phyloP scores from a whole-genome alignment of 768 basidiomycete genomes.

The Podaxis sp. region DNA sequence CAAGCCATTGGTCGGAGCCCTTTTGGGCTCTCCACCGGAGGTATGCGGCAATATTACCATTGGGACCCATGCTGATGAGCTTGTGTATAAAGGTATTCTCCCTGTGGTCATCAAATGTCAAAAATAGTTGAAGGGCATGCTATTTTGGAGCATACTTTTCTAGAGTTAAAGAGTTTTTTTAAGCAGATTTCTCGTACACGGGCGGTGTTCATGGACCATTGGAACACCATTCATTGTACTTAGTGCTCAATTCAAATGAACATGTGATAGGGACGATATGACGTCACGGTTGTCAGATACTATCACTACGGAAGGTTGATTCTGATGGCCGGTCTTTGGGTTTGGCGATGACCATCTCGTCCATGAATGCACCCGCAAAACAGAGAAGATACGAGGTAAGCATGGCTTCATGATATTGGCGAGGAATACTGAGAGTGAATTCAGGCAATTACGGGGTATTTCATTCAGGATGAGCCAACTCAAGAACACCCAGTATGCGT shows the following conservation, averaged over 20 bases:
- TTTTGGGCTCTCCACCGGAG: slow-evolving; percentile 16
- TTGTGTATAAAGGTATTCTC: slow-evolving; percentile 4
- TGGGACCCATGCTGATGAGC: neutral
- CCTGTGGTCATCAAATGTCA: slow-evolving; percentile 10
- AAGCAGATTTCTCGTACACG: neutral
- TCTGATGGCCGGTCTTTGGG: neutral
- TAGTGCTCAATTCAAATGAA: neutral
- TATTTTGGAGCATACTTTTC: too few relatives aligned
- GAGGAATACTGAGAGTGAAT: neutral
- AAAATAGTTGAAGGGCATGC: neutral
- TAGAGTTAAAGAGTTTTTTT: too few relatives aligned
- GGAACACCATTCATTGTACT: neutral
- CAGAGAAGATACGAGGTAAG: slow-evolving; percentile 5
- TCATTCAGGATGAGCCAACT: neutral
- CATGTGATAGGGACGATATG: neutral
- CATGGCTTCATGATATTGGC: neutral
- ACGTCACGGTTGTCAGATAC: neutral
- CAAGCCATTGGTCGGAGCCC: slow-evolving; percentile 14
- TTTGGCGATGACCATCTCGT: neutral
- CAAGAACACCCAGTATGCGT: neutral
- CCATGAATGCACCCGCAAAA: neutral
- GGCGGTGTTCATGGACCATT: neutral
- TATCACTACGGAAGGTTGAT: neutral
- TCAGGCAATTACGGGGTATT: slow-evolving; percentile 3
- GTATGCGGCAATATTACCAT: neutral